Evolutionary conservation across 2,329 filamentous ascomycete genomes (phyloP), one percentile per base, ranked within the genome.

Genomic region (Sarocladiaceae sp.): DNA sequence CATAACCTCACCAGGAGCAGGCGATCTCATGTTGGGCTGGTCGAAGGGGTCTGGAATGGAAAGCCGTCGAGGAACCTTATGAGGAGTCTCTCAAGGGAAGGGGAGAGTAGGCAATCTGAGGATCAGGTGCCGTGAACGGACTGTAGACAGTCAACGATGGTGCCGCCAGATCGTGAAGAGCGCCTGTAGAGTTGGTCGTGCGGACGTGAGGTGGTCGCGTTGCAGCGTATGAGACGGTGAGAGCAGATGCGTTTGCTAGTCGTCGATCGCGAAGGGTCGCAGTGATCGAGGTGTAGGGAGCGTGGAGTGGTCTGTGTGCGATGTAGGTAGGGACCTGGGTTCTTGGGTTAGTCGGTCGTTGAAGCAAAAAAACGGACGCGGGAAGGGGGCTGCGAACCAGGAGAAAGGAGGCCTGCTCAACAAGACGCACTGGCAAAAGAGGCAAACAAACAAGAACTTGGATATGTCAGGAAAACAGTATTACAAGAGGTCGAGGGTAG

Each of bases 1-100:
- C 71, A 74, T 75, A 48, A 72, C 67, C 60, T 71, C 68, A 53
- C 64, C 63, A 41, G 70, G 61, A 48, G 64, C 66, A 51, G 67
- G 65, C 56, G 67, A 69, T 59, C 58, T 61, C 62, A 69, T 65
- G 50, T 55, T 62, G 55, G n/a, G 27, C 18, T 32, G 15, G 16
- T 12, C 10, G 11, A 15, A 31, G 18, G 15, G 16, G 31, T 15
- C 18, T n/a, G 31, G 19, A 16, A 16, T 13, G 19, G 13, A 13
- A 19, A 12, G 33, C n/a, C 16, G 32, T 9, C 16, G 32, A 18
- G 11, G n/a, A n/a, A n/a, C n/a, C n/a, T n/a, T n/a, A n/a, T n/a
- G n/a, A n/a, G n/a, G n/a, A n/a, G n/a, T n/a, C n/a, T n/a, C n/a
- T n/a, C n/a, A n/a, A n/a, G n/a, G n/a, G n/a, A n/a, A n/a, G n/a